Base-by-base conservation (phyloP, 495 filamentous ascomycete genomes). In the Tuber magnatum region DNA sequence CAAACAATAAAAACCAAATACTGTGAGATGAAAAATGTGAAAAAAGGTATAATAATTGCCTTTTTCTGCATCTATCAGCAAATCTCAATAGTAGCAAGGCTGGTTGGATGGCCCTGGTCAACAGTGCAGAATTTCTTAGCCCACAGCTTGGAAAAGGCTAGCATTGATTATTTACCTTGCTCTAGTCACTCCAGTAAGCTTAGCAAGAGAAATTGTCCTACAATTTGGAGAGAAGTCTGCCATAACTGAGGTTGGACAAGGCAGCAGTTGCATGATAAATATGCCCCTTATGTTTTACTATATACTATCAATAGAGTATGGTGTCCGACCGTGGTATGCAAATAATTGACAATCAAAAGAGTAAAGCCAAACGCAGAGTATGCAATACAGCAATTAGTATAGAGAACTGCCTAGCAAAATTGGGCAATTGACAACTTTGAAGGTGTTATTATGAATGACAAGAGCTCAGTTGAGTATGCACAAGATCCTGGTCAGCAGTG, bases 401-500 rank as follows among this genome's bases (percentile, higher is more conserved):
- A 43, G 39, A 43, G 41, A 10, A 5, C 48, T n/a, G 70, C 70
- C 28, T n/a, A 39, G 10, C 2, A 40, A 3, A 4, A n/a, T n/a
- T 77, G 69, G 73, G 70, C 61, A 43, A 71, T 44, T 16, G 70
- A 70, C 32, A 65, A 75, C 16, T 78, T 78, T 78, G 73, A 78
- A 69, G 70, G 32, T 8, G 46, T 78, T 1, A 51, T 80, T 38
- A 77, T 72, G 48, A 80, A 73, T 68, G 71, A 80, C 44, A 32
- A 80, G 48, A 77, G 78, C 73, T 71, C 48, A 44, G 43, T 80
- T 39, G 76, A 80, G 38, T 70, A 71, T 35, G 71, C 38, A 4
- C 10, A 12, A 42, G 51, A 76, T 73, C 68, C 44, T 3, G n/a
- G n/a, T n/a, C n/a, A n/a, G n/a, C n/a, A n/a, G n/a, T n/a, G n/a